Percentiles rank a stretch among this genome's conserved stretches.
phyloP scores from a whole-genome alignment of 2,329 filamentous ascomycete species.

The Fusarium duplospermum region DNA sequence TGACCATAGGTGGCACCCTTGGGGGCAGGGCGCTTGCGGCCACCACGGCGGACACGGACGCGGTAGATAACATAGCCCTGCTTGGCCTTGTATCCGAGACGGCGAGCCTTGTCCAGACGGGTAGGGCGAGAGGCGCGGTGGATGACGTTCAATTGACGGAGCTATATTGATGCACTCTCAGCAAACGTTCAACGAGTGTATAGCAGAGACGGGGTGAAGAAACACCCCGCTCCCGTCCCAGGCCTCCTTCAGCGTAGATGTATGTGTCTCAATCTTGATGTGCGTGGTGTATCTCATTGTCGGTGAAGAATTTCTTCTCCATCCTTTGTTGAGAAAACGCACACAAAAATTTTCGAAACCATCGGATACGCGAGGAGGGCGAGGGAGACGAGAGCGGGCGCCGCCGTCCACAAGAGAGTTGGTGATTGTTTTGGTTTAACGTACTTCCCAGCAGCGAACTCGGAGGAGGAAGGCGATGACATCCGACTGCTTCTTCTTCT shows the following conservation, averaged over 20 bases:
- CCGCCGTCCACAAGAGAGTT: constrained; percentile 52
- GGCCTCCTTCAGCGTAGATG: constrained; percentile 11
- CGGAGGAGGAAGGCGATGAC: constrained; percentile 99
- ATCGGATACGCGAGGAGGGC: constrained; percentile 17
- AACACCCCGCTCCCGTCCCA: constrained; percentile 20
- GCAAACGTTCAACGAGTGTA: constrained; percentile 99
- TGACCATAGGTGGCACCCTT: constrained; percentile 99
- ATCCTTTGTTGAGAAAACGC: constrained; percentile 16
- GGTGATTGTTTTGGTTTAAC: constrained; percentile 61
- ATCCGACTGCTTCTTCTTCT: constrained; percentile 99
- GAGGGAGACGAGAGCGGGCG: constrained; percentile 33
- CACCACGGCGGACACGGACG: constrained; percentile 97
- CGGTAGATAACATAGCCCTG: constrained; percentile 99
- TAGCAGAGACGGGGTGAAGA: constrained; percentile 67
- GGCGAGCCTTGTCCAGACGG: constrained; percentile 99
- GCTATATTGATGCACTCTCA: constrained; percentile 99
- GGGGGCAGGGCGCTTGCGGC: constrained; percentile 94
- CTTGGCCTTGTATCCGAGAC: constrained; percentile 99
- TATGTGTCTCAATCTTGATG: background rate
- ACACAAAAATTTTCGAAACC: constrained; percentile 18
- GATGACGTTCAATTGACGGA: constrained; percentile 99
- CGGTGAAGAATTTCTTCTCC: constrained; percentile 30
- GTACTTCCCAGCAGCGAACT: constrained; percentile 99
- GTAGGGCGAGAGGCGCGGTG: constrained; percentile 98
- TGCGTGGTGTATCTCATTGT: background rate